Conservation (phyloP, 352 stramenopile species). For the Phytophthora macrochlamydospora region DNA sequence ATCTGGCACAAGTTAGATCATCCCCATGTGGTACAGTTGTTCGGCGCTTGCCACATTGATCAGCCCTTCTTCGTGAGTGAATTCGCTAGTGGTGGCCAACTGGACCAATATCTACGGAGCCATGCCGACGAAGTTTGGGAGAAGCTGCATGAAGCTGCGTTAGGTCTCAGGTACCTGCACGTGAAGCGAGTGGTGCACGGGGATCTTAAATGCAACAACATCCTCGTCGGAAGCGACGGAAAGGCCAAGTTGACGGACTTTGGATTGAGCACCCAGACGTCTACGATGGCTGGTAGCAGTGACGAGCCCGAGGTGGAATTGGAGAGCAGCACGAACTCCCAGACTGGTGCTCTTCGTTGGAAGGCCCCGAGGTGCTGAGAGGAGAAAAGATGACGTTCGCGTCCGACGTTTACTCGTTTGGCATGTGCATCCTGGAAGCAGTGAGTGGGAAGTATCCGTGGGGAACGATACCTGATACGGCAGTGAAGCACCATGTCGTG, state of each 20-base stretch:
- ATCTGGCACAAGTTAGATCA: conserved; percentile 28
- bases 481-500: not conserved
- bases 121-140: conserved; percentile 11
- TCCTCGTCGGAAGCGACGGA: conserved; percentile 19
- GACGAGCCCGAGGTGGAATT: conserved; percentile 5
- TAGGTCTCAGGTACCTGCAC: conserved; percentile 62
- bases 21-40: conserved; percentile 24
- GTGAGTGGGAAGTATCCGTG: conserved; percentile 18
- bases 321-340: not conserved
- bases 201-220: conserved; percentile 60
- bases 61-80: conserved; percentile 21
- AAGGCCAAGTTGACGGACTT: conserved; percentile 23
- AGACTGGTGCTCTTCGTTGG: conserved; percentile 13
- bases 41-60: conserved; percentile 19
- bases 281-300: not conserved
- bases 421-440: conserved; percentile 22
- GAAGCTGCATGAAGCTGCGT: conserved; percentile 29
- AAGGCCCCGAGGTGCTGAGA: conserved; percentile 19
- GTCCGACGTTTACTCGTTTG: conserved; percentile 38
- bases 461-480: not conserved
- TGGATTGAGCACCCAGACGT: conserved; percentile 9
- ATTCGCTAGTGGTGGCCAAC: conserved; percentile 9
- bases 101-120: conserved; percentile 8
- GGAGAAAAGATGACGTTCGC: conserved; percentile 6
- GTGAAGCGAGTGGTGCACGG: conserved; percentile 55